phyloP scores from a whole-genome alignment of 2,329 filamentous ascomycete genomes.

The Fusarium staphyleae region DNA sequence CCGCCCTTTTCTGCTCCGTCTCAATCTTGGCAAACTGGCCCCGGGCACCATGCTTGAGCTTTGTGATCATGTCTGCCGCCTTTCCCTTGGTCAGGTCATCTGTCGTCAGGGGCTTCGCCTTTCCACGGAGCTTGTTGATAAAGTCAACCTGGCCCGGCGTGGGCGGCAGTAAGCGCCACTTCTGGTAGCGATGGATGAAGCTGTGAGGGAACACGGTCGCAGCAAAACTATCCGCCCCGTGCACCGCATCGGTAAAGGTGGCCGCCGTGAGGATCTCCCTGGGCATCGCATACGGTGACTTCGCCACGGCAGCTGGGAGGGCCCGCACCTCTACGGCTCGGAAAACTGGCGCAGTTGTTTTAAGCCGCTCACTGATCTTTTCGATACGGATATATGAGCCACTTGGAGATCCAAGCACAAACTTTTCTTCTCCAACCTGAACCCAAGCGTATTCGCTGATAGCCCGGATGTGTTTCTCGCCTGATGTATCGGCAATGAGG shows the following conservation, averaged over 20 bases:
- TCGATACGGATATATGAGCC: constrained; percentile 68
- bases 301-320: constrained; percentile 53
- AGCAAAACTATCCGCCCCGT: constrained; percentile 85
- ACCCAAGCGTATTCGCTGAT: constrained; percentile 86
- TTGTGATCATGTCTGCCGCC: constrained; percentile 91
- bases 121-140: constrained; percentile 69
- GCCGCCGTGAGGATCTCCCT: constrained; percentile 69
- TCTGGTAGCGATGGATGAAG: constrained; percentile 70
- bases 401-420: constrained; percentile 71
- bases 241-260: constrained; percentile 77
- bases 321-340: constrained; percentile 58
- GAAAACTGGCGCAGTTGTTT: constrained; percentile 45
- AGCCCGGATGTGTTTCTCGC: constrained; percentile 78
- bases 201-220: constrained; percentile 67
- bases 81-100: constrained; percentile 76
- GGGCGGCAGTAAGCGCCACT: constrained; percentile 75
- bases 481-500: constrained; percentile 80
- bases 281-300: constrained; percentile 71
- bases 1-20: constrained; percentile 58
- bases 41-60: constrained; percentile 82
- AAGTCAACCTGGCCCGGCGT: constrained; percentile 71
- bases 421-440: constrained; percentile 72
- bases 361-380: constrained; percentile 41
- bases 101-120: constrained; percentile 59
- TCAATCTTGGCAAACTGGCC: constrained; percentile 65